Evolutionary conservation across 805 yeast species (phyloP).

Genomic region (Schwanniomyces vanrijiae): DNA sequence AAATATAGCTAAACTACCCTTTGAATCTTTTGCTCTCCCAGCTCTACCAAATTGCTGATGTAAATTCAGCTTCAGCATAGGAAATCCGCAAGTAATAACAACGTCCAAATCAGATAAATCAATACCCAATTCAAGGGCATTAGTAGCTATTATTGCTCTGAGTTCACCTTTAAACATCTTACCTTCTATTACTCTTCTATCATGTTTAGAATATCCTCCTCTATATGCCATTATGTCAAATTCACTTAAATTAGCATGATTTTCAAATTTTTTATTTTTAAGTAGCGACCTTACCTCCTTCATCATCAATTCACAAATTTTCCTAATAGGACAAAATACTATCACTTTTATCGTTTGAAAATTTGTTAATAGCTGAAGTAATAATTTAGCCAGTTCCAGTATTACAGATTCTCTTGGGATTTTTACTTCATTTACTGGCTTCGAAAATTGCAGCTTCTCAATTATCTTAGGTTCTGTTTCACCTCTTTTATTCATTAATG

Average conservation of each 20-base stretch:
- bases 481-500: constrained; percentile 56
- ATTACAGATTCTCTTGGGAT: constrained; percentile 64
- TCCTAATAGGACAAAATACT: constrained; percentile 85
- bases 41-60: constrained; percentile 98
- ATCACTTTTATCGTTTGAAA: constrained; percentile 68
- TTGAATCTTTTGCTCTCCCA: constrained; percentile 69
- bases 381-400: constrained; percentile 69
- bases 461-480: constrained; percentile 21
- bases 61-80: constrained; percentile 79
- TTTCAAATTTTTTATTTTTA: constrained; percentile 22
- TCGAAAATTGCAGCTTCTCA: constrained; percentile 4
- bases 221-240: constrained; percentile 87
- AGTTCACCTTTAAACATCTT: constrained; percentile 88
- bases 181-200: constrained; percentile 81
- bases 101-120: constrained; percentile 94
- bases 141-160: constrained; percentile 88
- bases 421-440: constrained; percentile 10
- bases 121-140: constrained; percentile 93
- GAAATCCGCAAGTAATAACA: constrained; percentile 91
- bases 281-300: constrained; percentile 69
- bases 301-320: constrained; percentile 84
- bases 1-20: constrained; percentile 81
- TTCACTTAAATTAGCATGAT: constrained; percentile 38
- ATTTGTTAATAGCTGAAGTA: constrained; percentile 62
- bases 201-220: constrained; percentile 89